Evolutionary conservation across 768 basidiomycete genomes (phyloP).

Genomic region (Tricholoma sp.): DNA sequence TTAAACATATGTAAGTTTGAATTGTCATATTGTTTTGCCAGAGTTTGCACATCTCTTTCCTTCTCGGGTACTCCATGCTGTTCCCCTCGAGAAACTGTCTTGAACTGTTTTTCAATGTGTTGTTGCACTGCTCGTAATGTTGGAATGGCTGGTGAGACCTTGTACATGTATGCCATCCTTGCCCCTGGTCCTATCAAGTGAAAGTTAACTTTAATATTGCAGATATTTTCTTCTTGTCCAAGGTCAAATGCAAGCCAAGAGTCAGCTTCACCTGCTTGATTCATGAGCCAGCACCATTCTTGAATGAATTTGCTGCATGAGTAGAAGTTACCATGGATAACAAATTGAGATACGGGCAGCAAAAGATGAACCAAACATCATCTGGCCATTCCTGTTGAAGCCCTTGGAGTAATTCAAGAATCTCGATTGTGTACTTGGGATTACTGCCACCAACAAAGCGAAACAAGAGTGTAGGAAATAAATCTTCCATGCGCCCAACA

Average conservation of each 20-base stretch:
- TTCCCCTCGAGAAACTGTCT: slow-evolving; percentile 18
- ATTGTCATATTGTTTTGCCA: not conserved
- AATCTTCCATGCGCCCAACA: slow-evolving; percentile 28
- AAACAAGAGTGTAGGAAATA: slow-evolving; percentile 25
- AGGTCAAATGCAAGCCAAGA: not conserved
- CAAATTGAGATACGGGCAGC: not conserved
- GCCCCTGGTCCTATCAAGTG: slow-evolving; percentile 26
- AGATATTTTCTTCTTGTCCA: not conserved
- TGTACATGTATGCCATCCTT: slow-evolving; percentile 25
- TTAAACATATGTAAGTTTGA: not conserved
- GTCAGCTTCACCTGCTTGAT: not conserved
- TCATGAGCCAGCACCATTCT: not conserved
- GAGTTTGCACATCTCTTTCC: slow-evolving; percentile 11
- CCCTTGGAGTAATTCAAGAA: not conserved
- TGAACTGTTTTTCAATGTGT: slow-evolving; percentile 24
- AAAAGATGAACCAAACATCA: not conserved
- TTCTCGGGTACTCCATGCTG: slow-evolving; percentile 19
- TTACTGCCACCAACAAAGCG: slow-evolving; percentile 21
- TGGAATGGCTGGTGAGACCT: slow-evolving; percentile 29
- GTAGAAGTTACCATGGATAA: not conserved
- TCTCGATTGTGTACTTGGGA: not conserved
- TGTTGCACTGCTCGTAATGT: slow-evolving; percentile 15
- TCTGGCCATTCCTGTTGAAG: not conserved
- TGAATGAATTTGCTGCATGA: not conserved
- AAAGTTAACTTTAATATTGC: slow-evolving; percentile 14